Base-by-base conservation (phyloP, 2,329 filamentous ascomycete species). In the Penicillium sp. region DNA sequence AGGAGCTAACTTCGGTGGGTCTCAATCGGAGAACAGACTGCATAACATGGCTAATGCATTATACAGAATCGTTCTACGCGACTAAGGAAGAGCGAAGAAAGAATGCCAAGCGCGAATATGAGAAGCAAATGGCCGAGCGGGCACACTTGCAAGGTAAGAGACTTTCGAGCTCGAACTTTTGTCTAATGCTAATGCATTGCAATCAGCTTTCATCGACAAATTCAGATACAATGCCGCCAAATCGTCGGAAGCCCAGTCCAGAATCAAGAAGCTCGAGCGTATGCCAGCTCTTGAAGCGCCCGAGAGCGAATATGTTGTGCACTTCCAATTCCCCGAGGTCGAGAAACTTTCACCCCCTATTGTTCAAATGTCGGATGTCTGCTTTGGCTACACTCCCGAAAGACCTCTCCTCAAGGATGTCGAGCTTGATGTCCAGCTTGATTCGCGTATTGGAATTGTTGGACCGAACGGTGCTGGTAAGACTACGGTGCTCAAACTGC, bases 181-280 rank as follows among this genome's bases (percentile, higher is more conserved):
- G 27, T 26, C 19, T 43, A 53, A 19, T 55, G 27, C 56, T 63
- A 50, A 67, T 50, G 7, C 27, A 26, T 21, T 21, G 19, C 19
- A 25, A 19, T 35, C 13, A 78, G 88, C 91, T 27, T 99, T 99
- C 78, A 99, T 99, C 79, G 95, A 99, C 84, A 99, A 99, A 79
- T 99, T 99, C 84, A 88, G 95, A 53, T 99, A 99, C 84, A 99
- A 99, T 73, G 95, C 95, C 27, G 95, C 93, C 70, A 99, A 99
- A 77, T 97, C 95, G 1, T 96, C 93, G 9, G 95, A 99, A 81
- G 95, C 95, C 1, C 95, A 99, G 73, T 98, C 93, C 1, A 88
- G 95, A 70, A 98, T 99, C 85, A 99, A 99, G 84, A 99, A 99
- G 75, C 82, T 99, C 61, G 96, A 99, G 77, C 92, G 90, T 71